Evolutionary conservation across 2,329 filamentous ascomycete genomes (phyloP), one percentile per base, ranked within the genome.

Genomic region (Diaporthe australafricana): DNA sequence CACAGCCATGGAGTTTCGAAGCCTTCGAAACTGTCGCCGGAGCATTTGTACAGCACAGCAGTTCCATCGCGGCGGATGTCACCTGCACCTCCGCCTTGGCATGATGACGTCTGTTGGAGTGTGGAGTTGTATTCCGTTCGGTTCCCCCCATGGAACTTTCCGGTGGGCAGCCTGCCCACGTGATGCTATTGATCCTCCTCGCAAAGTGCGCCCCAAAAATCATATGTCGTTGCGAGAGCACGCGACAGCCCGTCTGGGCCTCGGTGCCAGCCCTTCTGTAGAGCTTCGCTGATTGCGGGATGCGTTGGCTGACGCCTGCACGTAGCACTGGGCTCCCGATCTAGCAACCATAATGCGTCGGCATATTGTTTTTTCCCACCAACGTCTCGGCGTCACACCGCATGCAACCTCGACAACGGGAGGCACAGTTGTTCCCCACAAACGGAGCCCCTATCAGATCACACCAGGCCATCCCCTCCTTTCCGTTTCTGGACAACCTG

Each of bases 191-290:
- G n/a, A 47, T 32, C 12, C 27, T 42, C 27, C 22, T 48, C 57
- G 27, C 40, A 47, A 63, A 63, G 57, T 63, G 22, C n/a, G 25
- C 57, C 57, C 25, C 45, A 42, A 47, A 47, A 25, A 63, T 48
- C 57, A 47, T 63, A 63, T 48, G 57, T 27, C 27, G 40, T 63
- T 63, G 57, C 57, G 57, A 48, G 57, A n/a, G n/a, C 40, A 17
- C 38, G 17, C 40, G 42, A 38, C 25, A 2, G 11, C 40, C 55
- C 40, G 22, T 30, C 40, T 22, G 57, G 57, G 27, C 57, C 57
- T 63, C 57, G 57, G 57, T 47, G 57, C 40, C 25, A 63, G 40
- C 57, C 57, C 40, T 17, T 20, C 2, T 5, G 11, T 12, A 40
- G 40, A 22, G 40, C 57, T 47, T 35, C 20, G 30, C 11, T 16